Conservation (phyloP, 2,329 filamentous ascomycete genomes). For the Colletotrichum godetiae region DNA sequence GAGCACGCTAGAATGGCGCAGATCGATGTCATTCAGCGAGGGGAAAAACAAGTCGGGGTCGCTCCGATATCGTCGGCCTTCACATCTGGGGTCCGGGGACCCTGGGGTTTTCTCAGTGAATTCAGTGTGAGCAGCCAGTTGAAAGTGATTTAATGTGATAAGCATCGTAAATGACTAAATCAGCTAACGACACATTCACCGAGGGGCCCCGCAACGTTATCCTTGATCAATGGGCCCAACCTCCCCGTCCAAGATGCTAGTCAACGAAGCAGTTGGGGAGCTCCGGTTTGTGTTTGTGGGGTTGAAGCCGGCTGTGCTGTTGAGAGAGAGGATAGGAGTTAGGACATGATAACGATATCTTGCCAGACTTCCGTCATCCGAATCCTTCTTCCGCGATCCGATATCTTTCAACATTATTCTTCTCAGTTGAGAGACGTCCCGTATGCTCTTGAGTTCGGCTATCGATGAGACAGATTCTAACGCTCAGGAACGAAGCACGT, state of each 20-base stretch:
- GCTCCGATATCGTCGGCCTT: slow-evolving; percentile 31
- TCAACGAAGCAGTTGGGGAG: not conserved
- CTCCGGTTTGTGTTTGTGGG: not conserved
- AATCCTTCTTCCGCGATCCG: slow-evolving; percentile 20
- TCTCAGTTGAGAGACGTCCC: not conserved
- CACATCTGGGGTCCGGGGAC: slow-evolving; percentile 6
- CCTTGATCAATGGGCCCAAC: not conserved
- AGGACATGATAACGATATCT: not conserved
- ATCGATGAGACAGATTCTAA: not conserved
- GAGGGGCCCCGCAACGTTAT: not conserved
- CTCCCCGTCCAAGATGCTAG: not conserved
- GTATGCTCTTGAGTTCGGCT: not conserved
- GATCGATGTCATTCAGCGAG: slow-evolving; percentile 23
- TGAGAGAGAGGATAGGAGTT: not conserved
- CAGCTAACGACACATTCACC: not conserved
- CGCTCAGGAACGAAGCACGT: not conserved
- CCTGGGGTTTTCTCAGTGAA: not conserved
- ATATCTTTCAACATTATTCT: slow-evolving; percentile 9
- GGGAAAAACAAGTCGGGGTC: slow-evolving; percentile 1
- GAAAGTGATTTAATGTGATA: slow-evolving; percentile 1
- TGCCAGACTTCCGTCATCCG: slow-evolving; percentile 8
- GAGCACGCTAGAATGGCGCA: slow-evolving; percentile 14
- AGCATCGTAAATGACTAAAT: slow-evolving; percentile 4
- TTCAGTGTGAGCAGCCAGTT: not conserved
- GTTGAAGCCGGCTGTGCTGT: slow-evolving; percentile 8